Evolutionary conservation across 768 basidiomycete species (phyloP), one percentile per base, ranked within the genome.

Genomic region (Dictyophora rubrovolvata): DNA sequence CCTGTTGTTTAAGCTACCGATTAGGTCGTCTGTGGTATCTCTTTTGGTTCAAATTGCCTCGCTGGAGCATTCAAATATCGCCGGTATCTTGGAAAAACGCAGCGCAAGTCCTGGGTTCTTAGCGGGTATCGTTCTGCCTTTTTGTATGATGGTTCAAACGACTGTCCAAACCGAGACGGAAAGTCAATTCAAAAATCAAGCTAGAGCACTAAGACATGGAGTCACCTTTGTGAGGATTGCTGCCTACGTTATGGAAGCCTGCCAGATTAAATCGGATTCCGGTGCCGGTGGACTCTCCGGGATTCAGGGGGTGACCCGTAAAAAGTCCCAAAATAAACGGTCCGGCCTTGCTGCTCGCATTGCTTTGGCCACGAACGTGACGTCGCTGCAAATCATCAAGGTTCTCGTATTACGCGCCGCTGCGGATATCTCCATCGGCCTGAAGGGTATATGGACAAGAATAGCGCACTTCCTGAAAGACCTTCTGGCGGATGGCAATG

Each of bases 331-430:
- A 62, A 21, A 63, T 52, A 28, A 46, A 28, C 46, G 12, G 9
- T 57, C 56, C 6, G 22, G 50, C 23, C 21, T 28, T 9, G 18
- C 50, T 47, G 55, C 62, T 58, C 61, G 55, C 33, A 65, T 64
- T 20, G 64, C 66, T 1, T 66, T 71, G 0, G 69, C 72, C 56
- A 69, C 66, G 16, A 57, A 74, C 11, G 72, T 81, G 53, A 71
- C 81, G 0, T 79, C 81, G 0, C 65, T 89, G 22, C 87, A 89
- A 67, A 74, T 85, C 16, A 69, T 89, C 63, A 89, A 89, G 65
- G 71, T 81, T 33, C 78, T 89, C 63, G 63, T 87, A 16, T 70
- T 88, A 51, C 80, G 84, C 17, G 86, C 80, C 0, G 79, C 79
- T 52, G 72, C 74, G 18, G 86, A 87, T 51, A 71, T 89, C 16